Base-by-base conservation (phyloP, 352 stramenopile species). In the Phytophthora fragariae region DNA sequence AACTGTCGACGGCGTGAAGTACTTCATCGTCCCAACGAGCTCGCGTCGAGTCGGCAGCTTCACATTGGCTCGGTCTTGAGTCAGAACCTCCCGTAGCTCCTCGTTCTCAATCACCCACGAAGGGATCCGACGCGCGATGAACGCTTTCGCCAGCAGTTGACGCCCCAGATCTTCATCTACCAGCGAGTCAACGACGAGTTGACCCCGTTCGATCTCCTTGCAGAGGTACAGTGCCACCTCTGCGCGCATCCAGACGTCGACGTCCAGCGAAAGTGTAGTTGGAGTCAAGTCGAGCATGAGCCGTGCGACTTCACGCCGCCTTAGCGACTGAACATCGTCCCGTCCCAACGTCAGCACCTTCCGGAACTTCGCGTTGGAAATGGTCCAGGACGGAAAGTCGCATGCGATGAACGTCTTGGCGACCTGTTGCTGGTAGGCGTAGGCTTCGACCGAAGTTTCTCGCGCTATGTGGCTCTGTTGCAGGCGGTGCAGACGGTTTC, bases 201-300 rank as follows among this genome's bases (percentile, higher is more conserved):
- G 44, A 52, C 44, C 44, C 44, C 19, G 44, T 19, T 52, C 44
- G n/a, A 52, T 14, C 15, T 52, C 44, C 10, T 52, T 52, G 17
- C 17, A 52, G 44, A 52, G 44, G 44, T 52, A 52, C 44, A 52
- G 17, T 10, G 44, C 44, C 44, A 52, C 44, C 44, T 52, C 44
- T 24, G 44, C 44, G 1, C 44, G 17, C 44, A 52, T 52, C 44
- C 44, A 52, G 17, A 12, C 44, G 44, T 52, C 44, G 6, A 52
- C 44, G n/a, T 52, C 44, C 44, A 52, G 44, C 44, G 44, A 52
- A 52, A 52, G 49, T 35, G 49, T 17, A n/a, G 49, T 56, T 15
- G 21, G 21, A 21, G 49, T 56, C 21, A 56, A 56, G 49, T 56
- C 49, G 21, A 56, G 21, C 15, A 52, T 52, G n/a, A 52, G 44